Evolutionary conservation across 2,329 filamentous ascomycete genomes (phyloP).

Genomic region (Aquanectria penicillioides): DNA sequence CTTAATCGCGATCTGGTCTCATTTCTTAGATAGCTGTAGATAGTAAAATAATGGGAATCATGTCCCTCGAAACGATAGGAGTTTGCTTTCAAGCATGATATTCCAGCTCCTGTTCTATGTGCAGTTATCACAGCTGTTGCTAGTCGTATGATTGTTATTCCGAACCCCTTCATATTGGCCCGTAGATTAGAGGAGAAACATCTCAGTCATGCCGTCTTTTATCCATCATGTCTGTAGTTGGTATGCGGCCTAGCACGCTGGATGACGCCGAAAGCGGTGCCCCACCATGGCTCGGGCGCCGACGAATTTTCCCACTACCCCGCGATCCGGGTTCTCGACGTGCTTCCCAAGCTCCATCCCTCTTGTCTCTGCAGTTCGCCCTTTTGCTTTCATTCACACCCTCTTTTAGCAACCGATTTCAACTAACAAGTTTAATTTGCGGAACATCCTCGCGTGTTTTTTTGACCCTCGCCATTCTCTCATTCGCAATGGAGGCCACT

Average conservation of each 20-base stretch:
- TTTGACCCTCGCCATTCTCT: not conserved
- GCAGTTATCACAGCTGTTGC: not conserved
- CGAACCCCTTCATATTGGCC: too few relatives aligned
- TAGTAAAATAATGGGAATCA: constrained; percentile 4
- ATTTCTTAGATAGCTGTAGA: constrained; percentile 16
- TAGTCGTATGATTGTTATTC: not conserved
- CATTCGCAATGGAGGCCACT: constrained; percentile 38
- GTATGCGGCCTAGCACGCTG: too few relatives aligned
- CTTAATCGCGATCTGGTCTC: constrained; percentile 9
- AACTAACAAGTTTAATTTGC: not conserved
- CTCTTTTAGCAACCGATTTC: not conserved
- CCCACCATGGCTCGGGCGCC: constrained; percentile 6
- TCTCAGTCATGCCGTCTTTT: too few relatives aligned
- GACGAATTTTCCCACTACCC: constrained; percentile 28
- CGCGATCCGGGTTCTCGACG: constrained; percentile 21
- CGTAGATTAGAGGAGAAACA: too few relatives aligned
- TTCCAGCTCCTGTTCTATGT: not conserved
- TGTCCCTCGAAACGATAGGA: not conserved
- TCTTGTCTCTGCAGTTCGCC: not conserved
- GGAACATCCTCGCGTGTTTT: not conserved
- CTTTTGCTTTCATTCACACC: not conserved
- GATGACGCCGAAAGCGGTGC: not conserved
- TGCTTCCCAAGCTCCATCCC: constrained; percentile 8
- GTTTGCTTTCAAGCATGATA: not conserved
- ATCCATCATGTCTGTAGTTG: too few relatives aligned